Percentiles rank a stretch among this genome's conserved stretches.
Evolutionary conservation across 352 stramenopile genomes (phyloP).

Genomic region (Pythium folliculosum): DNA sequence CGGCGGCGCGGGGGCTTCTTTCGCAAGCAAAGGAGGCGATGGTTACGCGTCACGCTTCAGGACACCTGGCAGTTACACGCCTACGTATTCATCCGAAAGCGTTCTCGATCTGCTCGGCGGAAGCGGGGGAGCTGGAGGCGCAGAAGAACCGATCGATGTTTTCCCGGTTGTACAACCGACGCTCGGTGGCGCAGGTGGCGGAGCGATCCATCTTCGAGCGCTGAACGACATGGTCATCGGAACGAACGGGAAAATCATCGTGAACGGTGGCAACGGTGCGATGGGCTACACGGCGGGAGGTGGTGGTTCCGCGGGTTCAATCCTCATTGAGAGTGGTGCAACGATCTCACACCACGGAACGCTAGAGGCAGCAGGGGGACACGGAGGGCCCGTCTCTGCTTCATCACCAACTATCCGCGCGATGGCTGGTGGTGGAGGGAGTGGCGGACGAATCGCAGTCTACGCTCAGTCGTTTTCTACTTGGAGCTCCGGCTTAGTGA

Average conservation of each 20-base stretch:
- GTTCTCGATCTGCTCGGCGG: constrained; percentile 88
- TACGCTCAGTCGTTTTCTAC: constrained; percentile 92
- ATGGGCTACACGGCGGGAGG: constrained; percentile 58
- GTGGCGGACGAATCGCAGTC: constrained; percentile 83
- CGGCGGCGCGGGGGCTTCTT: constrained; percentile 82
- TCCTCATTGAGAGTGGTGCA: constrained; percentile 53
- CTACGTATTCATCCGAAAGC: constrained; percentile 44
- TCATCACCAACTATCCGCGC: constrained; percentile 15
- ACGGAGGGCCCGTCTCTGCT: constrained; percentile 60
- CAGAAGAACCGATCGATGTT: constrained; percentile 76
- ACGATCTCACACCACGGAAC: constrained; percentile 67
- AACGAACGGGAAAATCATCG: constrained; percentile 65
- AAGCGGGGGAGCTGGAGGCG: constrained; percentile 89
- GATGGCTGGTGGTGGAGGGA: constrained; percentile 85
- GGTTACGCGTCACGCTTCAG: constrained; percentile 51
- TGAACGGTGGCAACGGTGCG: constrained; percentile 66
- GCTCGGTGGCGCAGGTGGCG: constrained; percentile 91
- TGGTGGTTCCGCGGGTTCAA: constrained; percentile 52
- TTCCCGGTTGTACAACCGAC: constrained; percentile 66
- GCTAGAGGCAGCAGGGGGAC: constrained; percentile 78
- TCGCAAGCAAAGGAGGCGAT: constrained; percentile 42
- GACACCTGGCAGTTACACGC: constrained; percentile 19
- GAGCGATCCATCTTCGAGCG: constrained; percentile 82
- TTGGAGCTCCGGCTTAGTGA: constrained; percentile 74
- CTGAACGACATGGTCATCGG: constrained; percentile 95